These are phyloP conservation scores for Aspergillus fischeri DNA, from an alignment of 2,329 filamentous ascomycete genomes.

Conservation along the genomic window DNA sequence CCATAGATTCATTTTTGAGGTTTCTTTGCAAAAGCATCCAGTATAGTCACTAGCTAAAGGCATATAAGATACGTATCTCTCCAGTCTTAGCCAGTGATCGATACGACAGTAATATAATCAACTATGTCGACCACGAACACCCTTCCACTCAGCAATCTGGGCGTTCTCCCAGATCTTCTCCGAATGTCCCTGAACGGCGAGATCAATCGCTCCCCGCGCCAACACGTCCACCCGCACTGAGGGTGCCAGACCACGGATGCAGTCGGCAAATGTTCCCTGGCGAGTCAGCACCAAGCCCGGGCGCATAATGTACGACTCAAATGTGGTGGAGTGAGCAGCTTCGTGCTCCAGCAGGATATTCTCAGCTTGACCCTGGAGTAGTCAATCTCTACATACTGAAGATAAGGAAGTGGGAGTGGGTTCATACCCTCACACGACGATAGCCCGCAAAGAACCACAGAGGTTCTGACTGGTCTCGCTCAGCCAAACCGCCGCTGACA, in stretches of 20 bases:
- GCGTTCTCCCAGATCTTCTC: conserved; percentile 15
- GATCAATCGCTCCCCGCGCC: conserved; percentile 11
- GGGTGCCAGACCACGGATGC: conserved; percentile 9
- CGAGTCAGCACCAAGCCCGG: conserved; percentile 13
- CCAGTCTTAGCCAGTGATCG: not conserved
- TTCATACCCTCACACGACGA: conserved; percentile 14
- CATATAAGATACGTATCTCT: not conserved
- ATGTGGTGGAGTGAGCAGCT: conserved; percentile 6
- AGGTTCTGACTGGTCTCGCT: conserved; percentile 15
- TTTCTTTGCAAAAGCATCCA: not conserved
- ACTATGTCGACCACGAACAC: not conserved
- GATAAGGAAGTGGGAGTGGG: not conserved
- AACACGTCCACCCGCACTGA: conserved; percentile 14
- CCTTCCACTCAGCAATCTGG: not conserved
- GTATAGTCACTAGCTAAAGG: not conserved
- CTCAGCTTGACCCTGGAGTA: conserved; percentile 15
- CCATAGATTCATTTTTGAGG: not conserved
- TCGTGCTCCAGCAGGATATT: conserved; percentile 12
- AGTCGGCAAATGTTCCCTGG: conserved; percentile 5
- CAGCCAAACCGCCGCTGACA: conserved; percentile 12
- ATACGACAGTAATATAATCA: not conserved
- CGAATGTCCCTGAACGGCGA: conserved; percentile 11
- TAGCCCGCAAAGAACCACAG: conserved; percentile 16
- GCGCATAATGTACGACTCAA: conserved; percentile 18
- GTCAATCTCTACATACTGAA: not conserved